Percentiles rank a stretch among this genome's conserved stretches.
phyloP scores from a whole-genome alignment of 768 basidiomycete species.

The Royoungia palumana region DNA sequence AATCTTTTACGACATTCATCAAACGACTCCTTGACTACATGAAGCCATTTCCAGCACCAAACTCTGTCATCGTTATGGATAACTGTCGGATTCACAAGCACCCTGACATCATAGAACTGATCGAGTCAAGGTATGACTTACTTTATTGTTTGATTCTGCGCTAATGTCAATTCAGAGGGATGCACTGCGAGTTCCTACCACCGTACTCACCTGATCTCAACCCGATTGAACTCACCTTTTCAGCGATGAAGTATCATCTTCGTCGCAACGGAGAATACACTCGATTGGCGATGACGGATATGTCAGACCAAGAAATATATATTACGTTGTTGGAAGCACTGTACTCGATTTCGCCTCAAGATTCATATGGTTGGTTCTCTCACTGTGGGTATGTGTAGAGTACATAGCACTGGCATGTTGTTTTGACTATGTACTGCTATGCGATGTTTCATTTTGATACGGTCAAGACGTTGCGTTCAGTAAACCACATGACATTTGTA shows the following conservation, averaged over 20 bases:
- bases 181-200: neutral
- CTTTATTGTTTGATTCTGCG: too few species aligned
- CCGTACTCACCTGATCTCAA: conserved; percentile 2
- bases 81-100: conserved; percentile 7
- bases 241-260: neutral
- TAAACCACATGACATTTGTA: too few species aligned
- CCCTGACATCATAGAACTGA: neutral
- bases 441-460: too few species aligned
- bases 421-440: too few species aligned
- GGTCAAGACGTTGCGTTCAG: too few species aligned
- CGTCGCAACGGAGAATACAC: neutral
- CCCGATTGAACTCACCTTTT: conserved; percentile 1
- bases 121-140: neutral
- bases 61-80: conserved; percentile 3
- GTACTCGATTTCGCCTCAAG: too few species aligned
- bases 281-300: neutral
- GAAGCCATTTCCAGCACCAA: neutral
- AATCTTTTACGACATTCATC: neutral
- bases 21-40: neutral
- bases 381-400: too few species aligned
- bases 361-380: too few species aligned
- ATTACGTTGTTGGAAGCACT: too few species aligned
- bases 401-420: too few species aligned
- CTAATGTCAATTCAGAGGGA: neutral
- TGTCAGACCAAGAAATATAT: neutral